These are phyloP conservation scores for Rhizopogon rudus DNA, from an alignment of 768 basidiomycete genomes.

Conservation along the genomic window DNA sequence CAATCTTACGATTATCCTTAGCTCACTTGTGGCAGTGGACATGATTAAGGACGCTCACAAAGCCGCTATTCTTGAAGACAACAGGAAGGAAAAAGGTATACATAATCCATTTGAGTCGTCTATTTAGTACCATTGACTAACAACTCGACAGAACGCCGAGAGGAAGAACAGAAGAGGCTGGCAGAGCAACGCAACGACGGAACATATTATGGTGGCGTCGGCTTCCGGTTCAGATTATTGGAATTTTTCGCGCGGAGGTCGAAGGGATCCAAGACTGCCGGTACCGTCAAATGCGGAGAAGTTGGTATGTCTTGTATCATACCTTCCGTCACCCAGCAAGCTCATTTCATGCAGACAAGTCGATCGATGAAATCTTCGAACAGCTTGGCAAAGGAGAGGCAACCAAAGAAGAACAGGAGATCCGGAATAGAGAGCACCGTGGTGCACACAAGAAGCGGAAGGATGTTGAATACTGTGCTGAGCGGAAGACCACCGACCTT, in stretches of 20 bases:
- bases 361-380: not conserved
- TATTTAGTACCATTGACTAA: not conserved
- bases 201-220: not conserved
- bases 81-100: not conserved
- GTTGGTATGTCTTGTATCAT: not conserved
- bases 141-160: not conserved
- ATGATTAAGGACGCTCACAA: not conserved
- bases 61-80: not conserved
- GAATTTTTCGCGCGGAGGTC: not conserved
- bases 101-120: too few relatives aligned
- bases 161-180: not conserved
- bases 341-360: not conserved
- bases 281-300: not conserved
- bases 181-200: not conserved
- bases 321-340: not conserved
- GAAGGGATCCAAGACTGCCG: not conserved
- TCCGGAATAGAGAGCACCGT: conserved; percentile 2
- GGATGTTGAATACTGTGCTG: conserved; percentile 10
- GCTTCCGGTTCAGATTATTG: not conserved
- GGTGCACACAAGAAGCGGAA: conserved; percentile 7
- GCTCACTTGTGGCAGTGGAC: not conserved
- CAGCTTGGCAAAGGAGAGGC: not conserved
- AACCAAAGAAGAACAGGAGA: not conserved
- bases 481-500: not conserved
- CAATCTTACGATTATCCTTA: not conserved